These are phyloP conservation scores for Xerocomellus chrysenteron DNA, from an alignment of 768 basidiomycete species.

Conservation along the genomic window DNA sequence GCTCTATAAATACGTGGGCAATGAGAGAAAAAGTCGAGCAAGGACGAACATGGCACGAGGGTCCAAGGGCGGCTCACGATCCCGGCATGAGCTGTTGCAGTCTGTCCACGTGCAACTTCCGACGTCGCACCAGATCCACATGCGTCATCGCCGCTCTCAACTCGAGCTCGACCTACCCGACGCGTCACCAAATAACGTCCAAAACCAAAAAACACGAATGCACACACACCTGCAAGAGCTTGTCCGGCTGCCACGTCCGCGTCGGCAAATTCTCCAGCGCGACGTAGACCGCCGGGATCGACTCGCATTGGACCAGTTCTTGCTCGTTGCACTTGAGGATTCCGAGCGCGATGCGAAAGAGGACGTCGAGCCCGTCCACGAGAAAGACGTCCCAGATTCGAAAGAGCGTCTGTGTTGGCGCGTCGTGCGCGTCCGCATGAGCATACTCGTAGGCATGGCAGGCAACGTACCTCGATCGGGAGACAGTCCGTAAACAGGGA, in stretches of 20 bases:
- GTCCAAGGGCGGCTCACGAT: background rate
- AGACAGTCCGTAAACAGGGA: conserved; percentile 95
- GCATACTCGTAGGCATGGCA: background rate
- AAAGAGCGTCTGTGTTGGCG: conserved; percentile 73
- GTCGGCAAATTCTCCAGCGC: conserved; percentile 87
- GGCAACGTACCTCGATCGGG: conserved; percentile 76
- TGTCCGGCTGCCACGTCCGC: conserved; percentile 91
- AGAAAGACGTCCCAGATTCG: conserved; percentile 96
- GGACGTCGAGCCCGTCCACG: conserved; percentile 86
- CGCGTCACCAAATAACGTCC: background rate
- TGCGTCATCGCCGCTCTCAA: conserved; percentile 53
- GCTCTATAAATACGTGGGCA: conserved; percentile 8
- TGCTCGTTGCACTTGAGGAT: conserved; percentile 82
- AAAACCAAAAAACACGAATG: background rate
- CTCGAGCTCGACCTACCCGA: conserved; percentile 53
- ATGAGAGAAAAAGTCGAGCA: background rate
- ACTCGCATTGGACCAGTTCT: conserved; percentile 81
- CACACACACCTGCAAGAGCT: conserved; percentile 70
- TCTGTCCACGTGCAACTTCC: conserved; percentile 48
- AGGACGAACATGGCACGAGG: background rate
- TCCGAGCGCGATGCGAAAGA: conserved; percentile 87
- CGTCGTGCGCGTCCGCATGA: background rate
- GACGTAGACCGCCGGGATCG: conserved; percentile 86
- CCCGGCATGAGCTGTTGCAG: conserved; percentile 43
- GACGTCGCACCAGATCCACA: conserved; percentile 54